These are phyloP conservation scores for Olyra latifolia DNA, from an alignment of 176 grass and related monocot genomes.

Conservation along the genomic window DNA sequence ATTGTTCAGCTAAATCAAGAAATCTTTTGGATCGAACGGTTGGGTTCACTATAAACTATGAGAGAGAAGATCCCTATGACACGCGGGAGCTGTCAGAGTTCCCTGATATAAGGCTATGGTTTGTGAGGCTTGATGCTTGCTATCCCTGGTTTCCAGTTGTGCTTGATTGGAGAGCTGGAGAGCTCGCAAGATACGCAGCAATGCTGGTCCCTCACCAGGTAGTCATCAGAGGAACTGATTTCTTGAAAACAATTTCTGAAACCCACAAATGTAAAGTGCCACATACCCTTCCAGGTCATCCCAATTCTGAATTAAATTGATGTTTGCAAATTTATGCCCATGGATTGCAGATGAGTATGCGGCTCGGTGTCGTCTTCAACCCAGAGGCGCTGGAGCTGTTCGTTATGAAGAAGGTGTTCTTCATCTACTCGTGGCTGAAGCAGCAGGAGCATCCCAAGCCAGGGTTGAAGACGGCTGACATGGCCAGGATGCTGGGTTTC, in stretches of 20 bases:
- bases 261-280: neutral
- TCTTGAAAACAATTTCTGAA: neutral
- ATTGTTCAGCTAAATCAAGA: slow-evolving; percentile 54
- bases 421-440: slow-evolving; percentile 70
- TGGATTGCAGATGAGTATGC: slow-evolving; percentile 67
- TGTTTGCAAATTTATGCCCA: neutral
- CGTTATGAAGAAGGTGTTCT: slow-evolving; percentile 77
- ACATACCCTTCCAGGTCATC: neutral
- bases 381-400: slow-evolving; percentile 86
- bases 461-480: slow-evolving; percentile 72
- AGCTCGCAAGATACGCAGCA: slow-evolving; percentile 82
- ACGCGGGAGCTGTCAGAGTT: slow-evolving; percentile 69
- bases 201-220: slow-evolving; percentile 98
- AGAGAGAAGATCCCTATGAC: slow-evolving; percentile 80
- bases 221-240: neutral
- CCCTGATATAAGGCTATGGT: slow-evolving; percentile 82
- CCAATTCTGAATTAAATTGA: neutral
- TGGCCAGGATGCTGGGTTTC: slow-evolving; percentile 89
- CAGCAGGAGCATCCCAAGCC: slow-evolving; percentile 73
- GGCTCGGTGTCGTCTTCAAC: slow-evolving; percentile 83
- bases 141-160: slow-evolving; percentile 94
- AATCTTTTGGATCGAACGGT: slow-evolving; percentile 64
- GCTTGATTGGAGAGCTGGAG: slow-evolving; percentile 92
- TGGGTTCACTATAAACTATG: slow-evolving; percentile 88
- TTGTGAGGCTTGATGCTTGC: slow-evolving; percentile 78